Evolutionary conservation across 441 rosid genomes (phyloP), one percentile per base, ranked within the genome.

Genomic region (Melastoma candidum): DNA sequence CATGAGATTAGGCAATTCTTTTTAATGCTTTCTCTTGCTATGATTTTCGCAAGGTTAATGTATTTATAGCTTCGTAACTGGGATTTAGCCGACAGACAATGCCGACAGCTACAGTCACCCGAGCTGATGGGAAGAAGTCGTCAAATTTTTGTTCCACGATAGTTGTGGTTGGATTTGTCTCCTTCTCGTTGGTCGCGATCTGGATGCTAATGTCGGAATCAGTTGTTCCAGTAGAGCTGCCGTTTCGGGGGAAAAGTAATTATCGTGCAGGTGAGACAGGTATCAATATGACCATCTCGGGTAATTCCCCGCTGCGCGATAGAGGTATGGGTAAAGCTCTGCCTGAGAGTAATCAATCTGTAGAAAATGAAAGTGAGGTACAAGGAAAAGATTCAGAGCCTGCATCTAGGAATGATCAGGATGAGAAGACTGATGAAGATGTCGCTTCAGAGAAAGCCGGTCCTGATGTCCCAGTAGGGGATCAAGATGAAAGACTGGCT

Each of bases 191-290:
- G 27, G 68, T 80, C 66, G 90, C 84, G 49, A 60, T 72, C 11
- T 83, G 90, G 86, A 76, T 70, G 76, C 69, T 77, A 47, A 71
- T 70, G 71, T 76, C 80, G 41, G 67, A 85, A 5, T 72, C 76
- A 46, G 58, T 75, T 63, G 74, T 63, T 49, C 63, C 72, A 0
- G 58, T 61, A 29, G 67, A 62, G 58, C 41, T 63, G 17, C 61
- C 67, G 7, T 36, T 77, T 26, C 53, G 12, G 51, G 70, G 60
- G 27, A 68, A 39, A 56, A 12, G 55, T 14, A 63, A 58, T 53
- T 72, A 69, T 29, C 36, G 7, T 29, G 36, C 7, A 3, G 49
- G 65, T 51, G 47, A 70, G 24, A 59, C 63, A 14, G 47, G 68
- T 54, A 54, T 14, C 48, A 25, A 26, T 60, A 65, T 44, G 69